A percentile compares a stretch with the other conserved stretches of the same genome.
These are phyloP conservation scores for Chaetoscypha palmicola DNA, from an alignment of 2,329 filamentous ascomycete genomes.

Conservation along the genomic window DNA sequence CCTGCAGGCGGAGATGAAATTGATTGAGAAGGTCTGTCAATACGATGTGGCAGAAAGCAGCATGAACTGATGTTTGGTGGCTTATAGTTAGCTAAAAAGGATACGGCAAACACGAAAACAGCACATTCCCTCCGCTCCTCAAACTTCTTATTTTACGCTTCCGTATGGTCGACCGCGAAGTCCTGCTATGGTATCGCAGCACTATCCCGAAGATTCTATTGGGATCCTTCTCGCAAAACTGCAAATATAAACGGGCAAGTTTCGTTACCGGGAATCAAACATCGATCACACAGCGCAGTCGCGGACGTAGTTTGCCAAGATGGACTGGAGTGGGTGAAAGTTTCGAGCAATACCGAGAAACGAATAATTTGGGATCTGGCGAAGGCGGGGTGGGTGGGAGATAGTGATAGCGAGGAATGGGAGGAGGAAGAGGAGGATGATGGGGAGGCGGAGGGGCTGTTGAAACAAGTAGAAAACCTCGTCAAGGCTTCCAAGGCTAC, in stretches of 20 bases:
- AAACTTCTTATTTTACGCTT: constrained; percentile 58
- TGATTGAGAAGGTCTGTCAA: constrained; percentile 40
- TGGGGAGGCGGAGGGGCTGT: constrained; percentile 44
- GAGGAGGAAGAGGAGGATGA: constrained; percentile 38
- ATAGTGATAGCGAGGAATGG: constrained; percentile 36
- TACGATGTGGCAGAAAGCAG: no score
- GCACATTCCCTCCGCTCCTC: constrained; percentile 56
- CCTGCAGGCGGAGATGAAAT: constrained; percentile 41
- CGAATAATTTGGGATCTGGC: constrained; percentile 61
- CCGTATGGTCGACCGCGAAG: constrained; percentile 57
- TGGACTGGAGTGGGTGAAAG: constrained; percentile 61
- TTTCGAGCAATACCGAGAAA: constrained; percentile 57
- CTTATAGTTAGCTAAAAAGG: constrained; percentile 20
- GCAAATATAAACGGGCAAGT: constrained; percentile 13
- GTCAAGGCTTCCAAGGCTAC: constrained; percentile 48
- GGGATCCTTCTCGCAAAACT: constrained; percentile 26
- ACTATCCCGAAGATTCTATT: constrained; percentile 51
- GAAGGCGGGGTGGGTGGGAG: constrained; percentile 55
- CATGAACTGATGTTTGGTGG: no score
- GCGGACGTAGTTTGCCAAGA: constrained; percentile 59
- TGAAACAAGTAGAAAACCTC: constrained; percentile 53
- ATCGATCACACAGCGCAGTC: constrained; percentile 36
- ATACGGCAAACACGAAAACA: constrained; percentile 29
- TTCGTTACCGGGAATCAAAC: constrained; percentile 9
- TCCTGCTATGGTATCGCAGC: constrained; percentile 47